Evolutionary conservation across 2,329 filamentous ascomycete genomes (phyloP), one percentile per base, ranked within the genome.

Genomic region (Alternaria arborescens): DNA sequence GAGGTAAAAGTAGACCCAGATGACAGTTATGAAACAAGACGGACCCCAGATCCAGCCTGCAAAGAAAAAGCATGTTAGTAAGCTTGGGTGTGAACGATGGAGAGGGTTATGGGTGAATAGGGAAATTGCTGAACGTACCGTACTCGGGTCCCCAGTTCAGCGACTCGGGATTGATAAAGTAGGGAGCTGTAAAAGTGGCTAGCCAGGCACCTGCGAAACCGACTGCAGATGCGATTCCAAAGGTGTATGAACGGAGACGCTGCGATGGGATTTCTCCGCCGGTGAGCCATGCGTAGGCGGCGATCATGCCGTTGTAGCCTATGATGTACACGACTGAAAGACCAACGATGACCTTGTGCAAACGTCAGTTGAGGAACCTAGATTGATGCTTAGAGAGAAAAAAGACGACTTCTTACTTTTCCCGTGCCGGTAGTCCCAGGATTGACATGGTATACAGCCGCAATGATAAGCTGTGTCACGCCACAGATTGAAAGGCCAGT

Each of bases 101-200:
- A 5, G 32, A 6, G 22, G 22, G 32, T 24, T 24, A 24, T 26
- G 12, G 5, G 32, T 14, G 32, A 14, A 4, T 1, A 3, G 14
- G 32, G 14, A 36, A n/a, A 8, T 38, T 1, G 24, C 24, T 26
- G 11, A 12, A 6, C 68, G 20, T 71, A 72, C 72, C 72, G 53
- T 87, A 87, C 68, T 84, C 86, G 0, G 86, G 85, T 0, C 86
- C 86, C 86, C 85, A 88, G 64, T 84, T 83, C 8, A 88, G 73
- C 0, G 83, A 77, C 22, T 80, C 74, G 0, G 83, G 83, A 63
- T 87, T 88, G 75, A 88, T 88, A 65, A 88, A 88, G 67, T 87
- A 87, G 0, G 85, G 86, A 0, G 85, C 84, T 0, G 85, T 76
- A 65, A 87, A 87, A 0, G 84, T 86, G 0, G 84, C 83, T 8